Evolutionary conservation across 345 rosid species (phyloP), one percentile per base, ranked within the genome.

Genomic region (Lumnitzera racemosa): DNA sequence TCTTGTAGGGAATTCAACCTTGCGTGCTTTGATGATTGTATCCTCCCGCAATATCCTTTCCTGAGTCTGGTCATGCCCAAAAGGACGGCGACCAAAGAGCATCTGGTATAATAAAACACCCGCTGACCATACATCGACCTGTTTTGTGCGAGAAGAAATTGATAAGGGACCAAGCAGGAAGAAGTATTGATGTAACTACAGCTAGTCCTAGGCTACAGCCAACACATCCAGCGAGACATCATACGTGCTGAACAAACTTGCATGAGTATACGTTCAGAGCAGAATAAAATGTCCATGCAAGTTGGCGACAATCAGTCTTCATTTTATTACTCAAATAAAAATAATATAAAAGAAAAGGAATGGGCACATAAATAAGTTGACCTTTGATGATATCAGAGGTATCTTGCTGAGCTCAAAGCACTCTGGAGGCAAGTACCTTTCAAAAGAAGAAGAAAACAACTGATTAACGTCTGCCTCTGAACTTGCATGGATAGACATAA

Each of bases 91-190:
- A 47, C 94, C 95, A 66, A 86, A 90, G 62, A 90, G 85, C 96
- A 90, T 90, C 76, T 95, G 97, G 78, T 95, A 90, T 74, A 88
- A 83, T 58, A 90, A 61, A 70, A 95, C 83, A 57, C 99, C 99
- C 51, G 88, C 91, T 57, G 99, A 90, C 99, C 99, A 95, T 29
- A 95, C 97, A 73, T 95, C 99, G 53, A 95, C 99, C 99, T 95
- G 81, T 71, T 58, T 60, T 51, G 53, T 48, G 24, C 51, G 56
- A 47, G 57, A 50, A 49, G 23, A 56, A 61, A 61, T 8, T 12
- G 53, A 46, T 13, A 24, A 62, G 52, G 50, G 5, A 13, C 9
- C 7, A 0, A 16, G 66, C 23, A 61, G 15, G 49, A 46, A 52
- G n/a, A 24, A 61, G 27, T 15, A 58, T n/a, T 1, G 0, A 17